Evolutionary conservation across 2,329 filamentous ascomycete species (phyloP).

Genomic region (Akanthomyces uredinophilus): DNA sequence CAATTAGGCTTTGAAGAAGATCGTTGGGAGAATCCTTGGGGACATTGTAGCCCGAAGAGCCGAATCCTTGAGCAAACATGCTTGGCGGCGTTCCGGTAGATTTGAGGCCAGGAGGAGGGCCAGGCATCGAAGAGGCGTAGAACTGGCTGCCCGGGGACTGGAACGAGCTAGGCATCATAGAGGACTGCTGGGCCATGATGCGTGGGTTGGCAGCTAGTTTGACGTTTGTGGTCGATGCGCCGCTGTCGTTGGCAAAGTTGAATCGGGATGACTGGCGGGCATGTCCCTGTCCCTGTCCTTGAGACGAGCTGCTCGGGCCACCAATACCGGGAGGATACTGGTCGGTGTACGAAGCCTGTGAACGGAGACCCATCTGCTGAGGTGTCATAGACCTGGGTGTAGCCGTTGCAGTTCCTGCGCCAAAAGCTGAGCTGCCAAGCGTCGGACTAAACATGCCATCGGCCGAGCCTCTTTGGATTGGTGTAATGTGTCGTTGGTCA

Average conservation of each 20-base stretch:
- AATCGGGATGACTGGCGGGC: conserved; percentile 81
- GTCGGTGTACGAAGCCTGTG: conserved; percentile 55
- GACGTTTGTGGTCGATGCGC: conserved; percentile 46
- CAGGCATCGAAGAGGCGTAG: conserved; percentile 80
- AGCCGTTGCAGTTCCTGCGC: conserved; percentile 45
- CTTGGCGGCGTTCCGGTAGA: conserved; percentile 90
- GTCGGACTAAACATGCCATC: conserved; percentile 52
- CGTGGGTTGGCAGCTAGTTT: conserved; percentile 76
- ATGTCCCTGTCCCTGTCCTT: conserved; percentile 57
- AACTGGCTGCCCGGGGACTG: conserved; percentile 64
- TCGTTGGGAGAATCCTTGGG: conserved; percentile 64
- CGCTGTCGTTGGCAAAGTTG: conserved; percentile 75
- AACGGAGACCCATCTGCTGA: conserved; percentile 66
- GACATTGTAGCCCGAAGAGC: conserved; percentile 62
- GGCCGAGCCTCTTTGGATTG: conserved; percentile 61
- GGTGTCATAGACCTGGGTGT: conserved; percentile 70
- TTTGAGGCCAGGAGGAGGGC: conserved; percentile 90
- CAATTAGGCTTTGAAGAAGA: conserved; percentile 76
- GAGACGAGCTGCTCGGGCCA: conserved; percentile 41
- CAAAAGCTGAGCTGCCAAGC: conserved; percentile 42
- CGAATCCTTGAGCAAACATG: conserved; percentile 91
- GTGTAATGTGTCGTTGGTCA: conserved; percentile 61
- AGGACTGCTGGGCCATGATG: conserved; percentile 76
- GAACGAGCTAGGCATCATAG: conserved; percentile 72
- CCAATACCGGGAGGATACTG: conserved; percentile 56